Evolutionary conservation across 1,139 yeast genomes (phyloP).

Genomic region (Hyphopichia buzzinii): DNA sequence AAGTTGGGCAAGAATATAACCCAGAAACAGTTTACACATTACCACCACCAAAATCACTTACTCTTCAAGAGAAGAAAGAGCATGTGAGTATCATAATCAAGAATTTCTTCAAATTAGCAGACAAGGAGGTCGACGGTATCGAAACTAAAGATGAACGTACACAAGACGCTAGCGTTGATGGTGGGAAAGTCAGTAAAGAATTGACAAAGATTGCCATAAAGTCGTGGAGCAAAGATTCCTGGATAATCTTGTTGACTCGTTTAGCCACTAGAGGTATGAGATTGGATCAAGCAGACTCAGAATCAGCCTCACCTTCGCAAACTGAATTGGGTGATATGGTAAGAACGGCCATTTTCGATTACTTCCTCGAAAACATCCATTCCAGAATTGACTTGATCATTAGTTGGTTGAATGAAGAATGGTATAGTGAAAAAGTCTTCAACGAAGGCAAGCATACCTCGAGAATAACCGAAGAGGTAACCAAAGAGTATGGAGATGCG

Average conservation of each 20-base stretch:
- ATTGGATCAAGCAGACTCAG: conserved; percentile 17
- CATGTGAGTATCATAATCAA: conserved; percentile 52
- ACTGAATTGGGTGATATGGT: conserved; percentile 56
- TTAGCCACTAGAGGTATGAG: conserved; percentile 78
- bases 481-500: conserved; percentile 13
- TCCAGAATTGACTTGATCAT: conserved; percentile 73
- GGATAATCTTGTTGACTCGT: conserved; percentile 75
- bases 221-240: conserved; percentile 69
- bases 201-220: conserved; percentile 55
- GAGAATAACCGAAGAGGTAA: conserved; percentile 13
- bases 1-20: conserved; percentile 33
- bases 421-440: conserved; percentile 69
- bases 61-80: conserved; percentile 49
- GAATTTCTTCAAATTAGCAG: conserved; percentile 53
- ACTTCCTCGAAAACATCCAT: conserved; percentile 73
- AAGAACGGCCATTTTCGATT: conserved; percentile 68
- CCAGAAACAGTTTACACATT: conserved; percentile 50
- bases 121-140: conserved; percentile 18
- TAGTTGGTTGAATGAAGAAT: conserved; percentile 95
- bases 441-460: conserved; percentile 25
- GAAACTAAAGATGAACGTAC: conserved; percentile 10
- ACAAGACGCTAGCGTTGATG: conserved; percentile 9
- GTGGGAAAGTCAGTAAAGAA: conserved; percentile 25
- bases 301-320: conserved; percentile 11
- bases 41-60: conserved; percentile 55